phyloP scores from a whole-genome alignment of 257 asterid species.

The Solanum megistacrolobum region DNA sequence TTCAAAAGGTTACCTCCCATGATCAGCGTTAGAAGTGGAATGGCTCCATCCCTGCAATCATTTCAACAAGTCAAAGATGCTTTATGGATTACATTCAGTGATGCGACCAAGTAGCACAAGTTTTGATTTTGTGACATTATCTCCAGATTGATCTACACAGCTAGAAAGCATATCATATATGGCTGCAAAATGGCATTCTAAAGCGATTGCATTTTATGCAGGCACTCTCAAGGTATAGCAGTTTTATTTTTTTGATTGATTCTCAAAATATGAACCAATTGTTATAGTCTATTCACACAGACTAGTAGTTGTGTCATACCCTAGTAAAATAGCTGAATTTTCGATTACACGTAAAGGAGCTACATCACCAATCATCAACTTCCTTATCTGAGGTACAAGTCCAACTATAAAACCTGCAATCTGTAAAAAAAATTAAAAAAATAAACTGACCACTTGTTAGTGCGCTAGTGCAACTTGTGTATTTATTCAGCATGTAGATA shows the following conservation, averaged over 20 bases:
- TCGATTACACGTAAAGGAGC: slow-evolving; percentile 73
- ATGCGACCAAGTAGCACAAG: background rate
- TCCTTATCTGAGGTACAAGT: slow-evolving; percentile 55
- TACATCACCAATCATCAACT: slow-evolving; percentile 46
- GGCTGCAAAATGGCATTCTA: background rate
- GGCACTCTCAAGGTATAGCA: background rate
- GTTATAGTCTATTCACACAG: background rate
- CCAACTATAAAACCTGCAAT: slow-evolving; percentile 68
- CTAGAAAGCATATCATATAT: background rate
- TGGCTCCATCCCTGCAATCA: slow-evolving; percentile 76
- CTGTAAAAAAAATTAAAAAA: slow-evolving; percentile 17
- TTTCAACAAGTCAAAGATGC: background rate
- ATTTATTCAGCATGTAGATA: background rate
- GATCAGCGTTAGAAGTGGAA: slow-evolving; percentile 69
- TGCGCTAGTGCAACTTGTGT: background rate
- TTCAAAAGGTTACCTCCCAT: slow-evolving; percentile 82
- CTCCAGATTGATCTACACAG: background rate
- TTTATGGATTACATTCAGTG: background rate
- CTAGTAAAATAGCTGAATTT: slow-evolving; percentile 54
- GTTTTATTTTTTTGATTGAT: background rate
- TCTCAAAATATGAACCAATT: background rate
- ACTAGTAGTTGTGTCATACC: slow-evolving; percentile 29
- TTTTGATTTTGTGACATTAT: background rate
- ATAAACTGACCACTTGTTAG: background rate
- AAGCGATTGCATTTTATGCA: background rate